Base-by-base conservation (phyloP, 805 yeast species). In the Wickerhamomyces xylosicus region DNA sequence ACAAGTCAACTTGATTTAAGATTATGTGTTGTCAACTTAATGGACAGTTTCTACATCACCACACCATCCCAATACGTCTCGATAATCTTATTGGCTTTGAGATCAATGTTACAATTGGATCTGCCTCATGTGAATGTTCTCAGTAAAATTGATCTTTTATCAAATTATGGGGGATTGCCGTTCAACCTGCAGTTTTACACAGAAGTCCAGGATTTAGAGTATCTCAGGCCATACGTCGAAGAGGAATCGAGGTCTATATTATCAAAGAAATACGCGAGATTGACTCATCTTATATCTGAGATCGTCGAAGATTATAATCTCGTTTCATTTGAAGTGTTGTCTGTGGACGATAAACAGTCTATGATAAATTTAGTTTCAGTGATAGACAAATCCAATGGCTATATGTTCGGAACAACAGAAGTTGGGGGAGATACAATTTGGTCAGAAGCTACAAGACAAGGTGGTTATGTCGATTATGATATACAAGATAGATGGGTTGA, bases 401-500 rank as follows among this genome's bases (percentile, higher is more conserved):
- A 92, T 56, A 72, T 84, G 48, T 86, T 85, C 64, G 99, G 99
- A 0, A 67, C 89, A 1, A 84, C 87, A 22, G 99, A 92, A 49
- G 69, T 90, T 7, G 95, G 97, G 2, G 98, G 97, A n/a, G 99
- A 92, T 54, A 75, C 90, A 0, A 77, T 92, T 2, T 92, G 98
- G 98, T 84, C 87, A n/a, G 95, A 90, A 49, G 95, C 96, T 1
- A 73, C 90, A 1, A 69, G 97, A 46, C 85, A 84, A 54, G 79
- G 89, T 31, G 77, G 84, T 10, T 59, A 67, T 35, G 57, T 69
- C 34, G 76, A 54, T 28, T 41, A 61, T 33, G 96, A 89, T 56
- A 74, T 86, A 4, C 98, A 92, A 49, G 98, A 92, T 47, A 69
- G 99, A 43, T 92, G 98, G 98, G 73, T 92, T 10, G 96, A 85